Evolutionary conservation across 2,329 filamentous ascomycete species (phyloP), one percentile per base, ranked within the genome.

Genomic region (Verticillium nonalfalfae): DNA sequence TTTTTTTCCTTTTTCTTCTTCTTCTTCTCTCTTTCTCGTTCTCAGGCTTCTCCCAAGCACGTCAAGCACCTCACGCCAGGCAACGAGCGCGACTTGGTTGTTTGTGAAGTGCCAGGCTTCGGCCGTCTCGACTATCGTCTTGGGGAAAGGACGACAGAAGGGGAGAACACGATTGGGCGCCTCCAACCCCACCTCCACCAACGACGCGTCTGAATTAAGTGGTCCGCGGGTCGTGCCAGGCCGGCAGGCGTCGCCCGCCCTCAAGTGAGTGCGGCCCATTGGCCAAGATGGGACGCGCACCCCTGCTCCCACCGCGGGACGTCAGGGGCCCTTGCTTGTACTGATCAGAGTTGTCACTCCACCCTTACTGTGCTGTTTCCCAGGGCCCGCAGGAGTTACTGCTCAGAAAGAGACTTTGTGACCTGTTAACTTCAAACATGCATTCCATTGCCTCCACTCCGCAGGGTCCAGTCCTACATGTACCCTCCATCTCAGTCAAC

Each of bases 181-280:
- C 57, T 33, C 33, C 7, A 13, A 11, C 18, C 57, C 57, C 45
- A 50, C 57, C 45, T 52, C 57, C 26, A 31, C 55, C 58, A 59
- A 59, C 58, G 58, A 59, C 58, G 58, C 58, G 58, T 59, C 45
- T 18, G 18, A 40, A 36, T 59, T 36, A 59, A 59, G 58, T 59
- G 58, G 58, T 55, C 55, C 58, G 58, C 45, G 58, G 58, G 40
- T 52, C 58, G 45, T 52, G 58, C 40, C n/a, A 54, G 54, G 26
- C 54, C 33, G 54, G 26, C 54, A 52, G 26, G 33, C 18, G 54
- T 21, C n/a, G 54, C n/a, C 54, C 26, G 54, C 26, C 54, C 54
- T 13, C 54, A 7, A 56, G 26, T 21, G 26, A 21, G 34, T 2
- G 54, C 2, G 9, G 11, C 26, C 54, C 13, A 56, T 56, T 56